A percentile compares a stretch with the other conserved stretches of the same genome.
These are phyloP conservation scores for Russula foetens DNA, from an alignment of 768 basidiomycete genomes.

Conservation along the genomic window DNA sequence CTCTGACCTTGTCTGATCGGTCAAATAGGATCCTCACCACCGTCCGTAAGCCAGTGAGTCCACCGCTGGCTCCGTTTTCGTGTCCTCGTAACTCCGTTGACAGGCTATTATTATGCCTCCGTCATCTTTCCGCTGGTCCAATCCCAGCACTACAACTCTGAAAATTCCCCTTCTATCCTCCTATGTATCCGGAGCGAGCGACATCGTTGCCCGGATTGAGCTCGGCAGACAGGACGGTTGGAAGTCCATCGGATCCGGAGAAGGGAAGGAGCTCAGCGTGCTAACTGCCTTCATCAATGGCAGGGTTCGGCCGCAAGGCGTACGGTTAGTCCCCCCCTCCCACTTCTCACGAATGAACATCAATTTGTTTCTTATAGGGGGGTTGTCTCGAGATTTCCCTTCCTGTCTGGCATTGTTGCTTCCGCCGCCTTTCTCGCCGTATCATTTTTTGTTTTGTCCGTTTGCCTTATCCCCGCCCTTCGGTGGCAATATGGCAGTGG, in stretches of 20 bases:
- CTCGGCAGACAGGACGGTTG: slow-evolving; percentile 69
- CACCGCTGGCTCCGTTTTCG: not conserved
- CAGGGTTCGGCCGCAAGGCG: slow-evolving; percentile 52
- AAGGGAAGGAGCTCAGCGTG: slow-evolving; percentile 68
- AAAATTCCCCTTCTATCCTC: slow-evolving; percentile 50
- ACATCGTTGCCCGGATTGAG: slow-evolving; percentile 52
- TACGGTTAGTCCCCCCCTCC: slow-evolving; percentile 42
- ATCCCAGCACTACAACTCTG: slow-evolving; percentile 37
- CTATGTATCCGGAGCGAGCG: slow-evolving; percentile 41
- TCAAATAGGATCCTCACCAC: slow-evolving; percentile 56
- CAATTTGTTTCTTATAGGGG: slow-evolving; percentile 37
- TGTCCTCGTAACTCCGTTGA: not conserved
- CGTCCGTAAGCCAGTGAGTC: slow-evolving; percentile 58
- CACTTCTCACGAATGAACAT: not conserved
- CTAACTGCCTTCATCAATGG: slow-evolving; percentile 54
- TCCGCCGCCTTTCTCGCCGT: slow-evolving; percentile 30
- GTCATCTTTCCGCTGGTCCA: slow-evolving; percentile 31
- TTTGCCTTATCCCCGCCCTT: slow-evolving; percentile 28
- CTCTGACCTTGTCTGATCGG: slow-evolving; percentile 47
- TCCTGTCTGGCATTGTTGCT: slow-evolving; percentile 42
- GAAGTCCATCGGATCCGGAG: slow-evolving; percentile 57
- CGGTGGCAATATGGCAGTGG: slow-evolving; percentile 22
- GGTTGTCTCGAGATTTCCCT: slow-evolving; percentile 60
- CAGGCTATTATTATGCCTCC: slow-evolving; percentile 55
- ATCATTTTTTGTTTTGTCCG: slow-evolving; percentile 27